These are phyloP conservation scores for Candida khao-thaluensis DNA, from an alignment of 805 yeast genomes.

Conservation along the genomic window DNA sequence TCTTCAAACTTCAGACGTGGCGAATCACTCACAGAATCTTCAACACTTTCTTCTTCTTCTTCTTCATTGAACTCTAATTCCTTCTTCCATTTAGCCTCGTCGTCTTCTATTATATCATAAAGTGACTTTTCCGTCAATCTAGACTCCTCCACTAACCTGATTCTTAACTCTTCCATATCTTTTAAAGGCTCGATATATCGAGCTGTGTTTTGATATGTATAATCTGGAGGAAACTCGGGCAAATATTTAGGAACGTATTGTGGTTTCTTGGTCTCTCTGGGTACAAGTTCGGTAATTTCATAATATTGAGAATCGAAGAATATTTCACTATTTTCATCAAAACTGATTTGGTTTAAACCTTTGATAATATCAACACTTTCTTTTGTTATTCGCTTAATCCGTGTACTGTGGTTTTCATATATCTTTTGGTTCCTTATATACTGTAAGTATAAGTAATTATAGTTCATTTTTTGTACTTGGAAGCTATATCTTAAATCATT, in stretches of 20 bases:
- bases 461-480: conserved; percentile 40
- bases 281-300: conserved; percentile 55
- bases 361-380: conserved; percentile 17
- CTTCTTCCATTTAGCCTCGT: conserved; percentile 20
- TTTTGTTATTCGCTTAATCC: conserved; percentile 12
- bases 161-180: conserved; percentile 70
- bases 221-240: conserved; percentile 91
- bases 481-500: conserved; percentile 50
- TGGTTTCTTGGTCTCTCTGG: conserved; percentile 39
- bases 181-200: conserved; percentile 58
- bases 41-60: conserved; percentile 9
- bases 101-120: conserved; percentile 51
- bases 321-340: conserved; percentile 43
- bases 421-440: conserved; percentile 14
- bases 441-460: conserved; percentile 41
- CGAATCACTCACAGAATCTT: conserved; percentile 13
- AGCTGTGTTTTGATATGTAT: conserved; percentile 81
- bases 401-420: conserved; percentile 13
- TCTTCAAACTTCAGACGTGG: conserved; percentile 15
- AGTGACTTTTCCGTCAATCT: conserved; percentile 77
- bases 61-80: conserved; percentile 2
- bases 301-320: conserved; percentile 54
- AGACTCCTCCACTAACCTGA: conserved; percentile 77
- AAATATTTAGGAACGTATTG: conserved; percentile 68
- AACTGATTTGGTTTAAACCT: conserved; percentile 9